phyloP scores from a whole-genome alignment of 2,329 filamentous ascomycete species.

The Phialophora expanda region DNA sequence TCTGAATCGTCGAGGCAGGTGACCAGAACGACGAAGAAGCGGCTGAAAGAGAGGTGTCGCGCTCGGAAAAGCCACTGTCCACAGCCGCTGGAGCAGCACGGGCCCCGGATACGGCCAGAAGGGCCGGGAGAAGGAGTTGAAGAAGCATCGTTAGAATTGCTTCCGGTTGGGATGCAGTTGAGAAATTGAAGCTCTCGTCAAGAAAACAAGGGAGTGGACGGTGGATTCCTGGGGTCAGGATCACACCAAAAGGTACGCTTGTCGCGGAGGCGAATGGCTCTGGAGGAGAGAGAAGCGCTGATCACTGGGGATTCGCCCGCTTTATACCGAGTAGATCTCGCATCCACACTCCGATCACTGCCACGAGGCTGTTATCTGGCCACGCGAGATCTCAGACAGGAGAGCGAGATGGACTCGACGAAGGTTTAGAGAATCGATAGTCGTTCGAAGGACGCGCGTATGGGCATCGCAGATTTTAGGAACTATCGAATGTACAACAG shows the following conservation, averaged over 20 bases:
- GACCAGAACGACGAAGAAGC: slow-evolving; percentile 21
- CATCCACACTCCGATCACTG: not conserved
- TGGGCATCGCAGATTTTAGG: slow-evolving; percentile 8
- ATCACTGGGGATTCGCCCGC: not conserved
- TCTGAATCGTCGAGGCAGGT: slow-evolving; percentile 34
- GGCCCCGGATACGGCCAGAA: slow-evolving; percentile 22
- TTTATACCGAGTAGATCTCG: slow-evolving; percentile 18
- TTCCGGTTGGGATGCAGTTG: not conserved
- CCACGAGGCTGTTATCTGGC: slow-evolving; percentile 24
- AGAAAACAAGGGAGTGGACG: slow-evolving; percentile 23
- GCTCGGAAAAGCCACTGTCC: slow-evolving; percentile 24
- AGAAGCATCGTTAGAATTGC: slow-evolving; percentile 24
- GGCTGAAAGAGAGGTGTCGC: slow-evolving; percentile 19
- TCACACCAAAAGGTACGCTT: slow-evolving; percentile 18
- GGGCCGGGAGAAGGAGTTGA: slow-evolving; percentile 23
- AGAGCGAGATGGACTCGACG: slow-evolving; percentile 2
- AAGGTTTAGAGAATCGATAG: slow-evolving; percentile 13
- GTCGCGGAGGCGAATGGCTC: slow-evolving; percentile 21
- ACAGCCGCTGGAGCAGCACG: slow-evolving; percentile 24
- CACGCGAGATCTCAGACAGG: slow-evolving; percentile 23
- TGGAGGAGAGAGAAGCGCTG: slow-evolving; percentile 2
- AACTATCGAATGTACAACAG: slow-evolving; percentile 14
- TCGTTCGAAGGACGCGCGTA: not conserved
- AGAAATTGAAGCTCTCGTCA: not conserved
- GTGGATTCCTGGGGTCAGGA: slow-evolving; percentile 15